Conservation (phyloP, 768 basidiomycete species). For the Exidia glandulosa region DNA sequence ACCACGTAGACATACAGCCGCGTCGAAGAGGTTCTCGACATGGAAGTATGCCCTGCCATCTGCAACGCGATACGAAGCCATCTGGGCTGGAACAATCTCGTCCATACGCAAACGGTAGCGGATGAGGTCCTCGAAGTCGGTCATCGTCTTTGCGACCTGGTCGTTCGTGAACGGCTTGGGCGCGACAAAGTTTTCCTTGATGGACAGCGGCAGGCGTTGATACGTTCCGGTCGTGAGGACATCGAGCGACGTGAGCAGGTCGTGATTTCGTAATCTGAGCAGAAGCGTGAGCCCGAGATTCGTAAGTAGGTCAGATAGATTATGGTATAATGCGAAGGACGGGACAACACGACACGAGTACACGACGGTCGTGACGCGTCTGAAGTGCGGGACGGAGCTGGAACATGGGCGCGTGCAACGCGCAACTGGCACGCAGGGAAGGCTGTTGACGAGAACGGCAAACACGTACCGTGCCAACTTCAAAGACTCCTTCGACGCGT, state of each 20-base stretch:
- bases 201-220: conserved; percentile 62
- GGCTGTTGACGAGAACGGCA: background rate
- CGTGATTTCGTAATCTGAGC: conserved; percentile 79
- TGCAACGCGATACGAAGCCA: conserved; percentile 39
- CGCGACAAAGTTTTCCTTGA: conserved; percentile 73
- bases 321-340: too few relatives aligned
- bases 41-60: conserved; percentile 74
- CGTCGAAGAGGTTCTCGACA: conserved; percentile 61
- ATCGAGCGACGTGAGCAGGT: conserved; percentile 82
- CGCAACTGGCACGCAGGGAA: too few relatives aligned
- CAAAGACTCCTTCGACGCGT: conserved; percentile 54
- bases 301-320: too few relatives aligned
- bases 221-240: conserved; percentile 84
- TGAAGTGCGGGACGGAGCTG: too few relatives aligned
- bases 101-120: conserved; percentile 67
- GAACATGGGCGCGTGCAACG: background rate
- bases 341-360: too few relatives aligned
- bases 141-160: conserved; percentile 53
- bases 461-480: conserved; percentile 61
- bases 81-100: conserved; percentile 74
- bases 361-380: too few relatives aligned
- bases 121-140: conserved; percentile 65
- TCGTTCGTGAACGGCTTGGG: conserved; percentile 52
- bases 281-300: background rate
- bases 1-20: conserved; percentile 63